Conservation (phyloP, 768 basidiomycete genomes). For the Leccinellum luteum region DNA sequence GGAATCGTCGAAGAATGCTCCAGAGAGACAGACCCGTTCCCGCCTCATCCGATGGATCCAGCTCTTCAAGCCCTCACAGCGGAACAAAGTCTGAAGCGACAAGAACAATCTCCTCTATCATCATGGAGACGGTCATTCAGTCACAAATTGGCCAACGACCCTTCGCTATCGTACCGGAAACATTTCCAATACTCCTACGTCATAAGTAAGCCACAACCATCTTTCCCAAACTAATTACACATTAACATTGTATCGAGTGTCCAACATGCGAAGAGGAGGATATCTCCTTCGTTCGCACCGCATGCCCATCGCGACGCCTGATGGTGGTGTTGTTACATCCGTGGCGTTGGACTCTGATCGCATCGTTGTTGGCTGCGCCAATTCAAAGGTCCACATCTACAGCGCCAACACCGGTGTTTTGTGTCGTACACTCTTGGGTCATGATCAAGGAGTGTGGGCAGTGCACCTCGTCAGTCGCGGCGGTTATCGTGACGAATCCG, state of each 20-base stretch:
- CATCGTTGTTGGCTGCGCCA: conserved; percentile 88
- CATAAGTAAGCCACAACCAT: conserved; percentile 49
- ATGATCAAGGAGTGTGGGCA: conserved; percentile 91
- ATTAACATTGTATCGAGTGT: conserved; percentile 44
- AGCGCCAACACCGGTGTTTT: conserved; percentile 75
- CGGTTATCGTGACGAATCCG: conserved; percentile 39
- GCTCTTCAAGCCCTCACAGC: conserved; percentile 39
- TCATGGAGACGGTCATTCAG: conserved; percentile 22
- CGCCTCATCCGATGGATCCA: conserved; percentile 39
- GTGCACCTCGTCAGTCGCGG: conserved; percentile 74
- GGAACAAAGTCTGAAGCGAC: conserved; percentile 27
- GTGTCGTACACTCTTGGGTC: conserved; percentile 75
- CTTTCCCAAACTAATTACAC: not conserved
- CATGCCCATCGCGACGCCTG: conserved; percentile 39
- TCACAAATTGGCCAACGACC: not conserved
- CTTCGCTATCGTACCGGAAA: conserved; percentile 49
- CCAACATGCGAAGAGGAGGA: conserved; percentile 79
- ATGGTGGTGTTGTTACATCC: conserved; percentile 77
- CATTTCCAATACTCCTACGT: conserved; percentile 74
- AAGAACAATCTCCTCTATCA: conserved; percentile 23
- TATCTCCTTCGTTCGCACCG: conserved; percentile 65
- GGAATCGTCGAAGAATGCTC: conserved; percentile 33
- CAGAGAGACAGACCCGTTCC: conserved; percentile 34
- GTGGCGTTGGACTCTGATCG: conserved; percentile 79
- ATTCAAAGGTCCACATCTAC: conserved; percentile 82